These are phyloP conservation scores for Volvox africanus DNA, from an alignment of 139 green algal genomes.

Conservation along the genomic window DNA sequence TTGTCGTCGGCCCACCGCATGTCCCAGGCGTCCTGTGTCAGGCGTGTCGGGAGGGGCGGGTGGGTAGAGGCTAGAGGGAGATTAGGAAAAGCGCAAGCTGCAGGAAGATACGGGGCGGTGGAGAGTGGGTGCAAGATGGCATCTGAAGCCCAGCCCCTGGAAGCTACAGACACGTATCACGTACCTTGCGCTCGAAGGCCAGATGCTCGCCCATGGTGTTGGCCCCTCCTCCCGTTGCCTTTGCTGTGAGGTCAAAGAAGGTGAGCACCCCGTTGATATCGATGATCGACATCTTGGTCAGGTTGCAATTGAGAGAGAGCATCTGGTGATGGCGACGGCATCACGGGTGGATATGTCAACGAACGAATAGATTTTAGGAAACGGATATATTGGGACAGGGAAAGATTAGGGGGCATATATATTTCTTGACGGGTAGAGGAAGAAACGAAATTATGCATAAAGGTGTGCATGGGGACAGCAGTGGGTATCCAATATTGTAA, in stretches of 20 bases:
- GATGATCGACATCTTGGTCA: constrained; percentile 75
- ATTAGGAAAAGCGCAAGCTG: background rate
- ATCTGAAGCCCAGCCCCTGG: too few relatives aligned
- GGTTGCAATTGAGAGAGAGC: constrained; percentile 84
- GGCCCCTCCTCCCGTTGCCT: constrained; percentile 29
- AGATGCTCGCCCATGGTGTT: constrained; percentile 69
- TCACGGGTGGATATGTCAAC: too few relatives aligned
- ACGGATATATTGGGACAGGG: too few relatives aligned
- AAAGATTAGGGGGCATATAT: too few relatives aligned
- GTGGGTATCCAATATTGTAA: too few relatives aligned
- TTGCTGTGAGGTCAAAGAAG: constrained; percentile 73
- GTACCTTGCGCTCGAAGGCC: constrained; percentile 72
- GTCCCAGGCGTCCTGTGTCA: constrained; percentile 79
- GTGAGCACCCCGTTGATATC: constrained; percentile 85
- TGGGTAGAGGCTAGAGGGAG: background rate
- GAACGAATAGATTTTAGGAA: too few relatives aligned
- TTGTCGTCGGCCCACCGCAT: constrained; percentile 85
- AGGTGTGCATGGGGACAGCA: too few relatives aligned
- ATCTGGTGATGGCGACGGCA: constrained; percentile 30
- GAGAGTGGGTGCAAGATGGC: too few relatives aligned
- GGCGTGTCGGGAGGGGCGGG: constrained; percentile 4
- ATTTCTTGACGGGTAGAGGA: too few relatives aligned
- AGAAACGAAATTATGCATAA: too few relatives aligned
- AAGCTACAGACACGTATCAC: background rate
- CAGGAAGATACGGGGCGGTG: background rate